These are phyloP conservation scores for Cicer bijugum DNA, from an alignment of 306 rosid genomes.

Conservation along the genomic window DNA sequence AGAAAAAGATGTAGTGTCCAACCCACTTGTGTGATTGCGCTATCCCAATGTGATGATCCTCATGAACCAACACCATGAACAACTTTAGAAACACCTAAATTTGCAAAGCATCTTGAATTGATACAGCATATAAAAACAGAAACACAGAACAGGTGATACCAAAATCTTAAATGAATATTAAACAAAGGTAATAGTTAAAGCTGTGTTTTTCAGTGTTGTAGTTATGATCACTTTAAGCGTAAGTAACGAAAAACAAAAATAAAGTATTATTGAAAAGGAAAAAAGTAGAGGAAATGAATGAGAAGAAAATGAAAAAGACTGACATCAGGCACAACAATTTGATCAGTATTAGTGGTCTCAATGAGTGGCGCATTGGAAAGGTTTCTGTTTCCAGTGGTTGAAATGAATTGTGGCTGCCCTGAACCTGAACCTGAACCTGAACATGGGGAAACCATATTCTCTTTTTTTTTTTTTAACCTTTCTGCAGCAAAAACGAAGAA, in stretches of 20 bases:
- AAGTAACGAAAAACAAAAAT: not conserved
- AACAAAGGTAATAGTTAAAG: not conserved
- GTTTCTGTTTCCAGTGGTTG: slow-evolving; percentile 74
- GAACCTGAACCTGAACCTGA: slow-evolving; percentile 42
- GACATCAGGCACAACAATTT: slow-evolving; percentile 92
- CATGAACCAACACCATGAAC: too few relatives aligned
- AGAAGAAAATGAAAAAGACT: slow-evolving; percentile 41
- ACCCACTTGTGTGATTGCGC: too few relatives aligned
- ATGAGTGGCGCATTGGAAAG: slow-evolving; percentile 73
- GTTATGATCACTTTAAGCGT: not conserved
- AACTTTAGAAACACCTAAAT: not conserved
- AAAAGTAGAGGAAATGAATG: not conserved
- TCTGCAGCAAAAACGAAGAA: slow-evolving; percentile 26
- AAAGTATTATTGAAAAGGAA: not conserved
- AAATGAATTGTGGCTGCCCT: slow-evolving; percentile 79
- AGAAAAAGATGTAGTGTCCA: too few relatives aligned
- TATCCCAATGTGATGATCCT: too few relatives aligned
- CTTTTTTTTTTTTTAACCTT: slow-evolving; percentile 1
- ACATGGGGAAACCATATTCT: slow-evolving; percentile 61
- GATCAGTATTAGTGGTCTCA: slow-evolving; percentile 63
- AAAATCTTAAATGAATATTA: slow-evolving; percentile 8
- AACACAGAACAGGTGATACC: not conserved
- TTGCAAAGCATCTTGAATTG: not conserved
- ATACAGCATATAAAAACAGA: slow-evolving; percentile 1
- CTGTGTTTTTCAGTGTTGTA: not conserved